These are phyloP conservation scores for Lepidium didymum DNA, from an alignment of 345 rosid species.

Conservation along the genomic window DNA sequence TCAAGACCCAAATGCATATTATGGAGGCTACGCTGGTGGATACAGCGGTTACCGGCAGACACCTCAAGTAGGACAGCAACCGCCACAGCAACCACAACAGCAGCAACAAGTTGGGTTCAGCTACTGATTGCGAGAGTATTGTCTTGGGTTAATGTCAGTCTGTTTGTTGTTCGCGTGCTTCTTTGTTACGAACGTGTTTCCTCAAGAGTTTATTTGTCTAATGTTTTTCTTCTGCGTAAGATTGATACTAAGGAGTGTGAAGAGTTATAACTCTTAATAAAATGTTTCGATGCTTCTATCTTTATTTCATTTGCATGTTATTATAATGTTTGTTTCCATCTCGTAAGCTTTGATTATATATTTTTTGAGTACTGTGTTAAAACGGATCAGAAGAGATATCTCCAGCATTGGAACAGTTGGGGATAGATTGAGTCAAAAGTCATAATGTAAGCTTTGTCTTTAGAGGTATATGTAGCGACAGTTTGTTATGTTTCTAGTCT, in stretches of 20 bases:
- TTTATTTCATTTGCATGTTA: background rate
- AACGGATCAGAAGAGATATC: background rate
- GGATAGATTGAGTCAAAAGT: background rate
- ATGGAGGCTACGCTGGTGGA: slow-evolving; percentile 67
- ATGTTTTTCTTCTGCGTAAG: background rate
- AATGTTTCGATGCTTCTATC: slow-evolving; percentile 8
- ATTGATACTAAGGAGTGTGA: slow-evolving; percentile 4
- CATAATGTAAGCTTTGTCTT: slow-evolving; percentile 1
- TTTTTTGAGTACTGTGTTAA: background rate
- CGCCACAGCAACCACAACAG: slow-evolving; percentile 50
- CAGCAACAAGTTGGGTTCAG: slow-evolving; percentile 68
- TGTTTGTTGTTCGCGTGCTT: slow-evolving; percentile 16
- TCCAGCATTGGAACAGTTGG: slow-evolving; percentile 14
- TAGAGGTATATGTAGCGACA: slow-evolving; percentile 10
- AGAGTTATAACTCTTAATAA: slow-evolving; percentile 6
- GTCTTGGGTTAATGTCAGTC: background rate
- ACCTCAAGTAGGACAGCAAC: slow-evolving; percentile 41
- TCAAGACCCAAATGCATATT: slow-evolving; percentile 82
- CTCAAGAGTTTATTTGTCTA: background rate
- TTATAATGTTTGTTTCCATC: background rate
- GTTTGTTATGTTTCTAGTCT: background rate
- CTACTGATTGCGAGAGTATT: slow-evolving; percentile 22
- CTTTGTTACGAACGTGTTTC: slow-evolving; percentile 3
- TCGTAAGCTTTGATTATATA: too few relatives aligned
- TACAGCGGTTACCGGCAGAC: slow-evolving; percentile 52